Conservation (phyloP, 768 basidiomycete genomes). For the Mycena alexandri region DNA sequence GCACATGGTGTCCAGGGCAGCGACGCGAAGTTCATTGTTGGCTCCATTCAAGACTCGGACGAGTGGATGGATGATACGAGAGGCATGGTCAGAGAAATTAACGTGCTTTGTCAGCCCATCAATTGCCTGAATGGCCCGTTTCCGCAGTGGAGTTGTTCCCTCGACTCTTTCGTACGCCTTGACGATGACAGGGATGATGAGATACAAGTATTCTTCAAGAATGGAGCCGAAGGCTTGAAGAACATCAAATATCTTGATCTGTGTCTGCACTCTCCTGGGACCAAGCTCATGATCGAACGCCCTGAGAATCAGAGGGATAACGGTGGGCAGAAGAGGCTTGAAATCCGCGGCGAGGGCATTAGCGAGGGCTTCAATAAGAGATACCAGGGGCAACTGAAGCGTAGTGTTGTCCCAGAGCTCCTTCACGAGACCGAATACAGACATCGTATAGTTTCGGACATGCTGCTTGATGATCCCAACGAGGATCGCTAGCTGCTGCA, state of each 20-base stretch:
- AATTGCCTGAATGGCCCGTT: slow-evolving; percentile 91
- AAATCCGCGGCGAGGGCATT: slow-evolving; percentile 97
- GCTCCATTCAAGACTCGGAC: slow-evolving; percentile 84
- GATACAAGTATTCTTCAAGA: slow-evolving; percentile 97
- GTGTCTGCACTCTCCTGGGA: slow-evolving; percentile 82
- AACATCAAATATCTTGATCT: slow-evolving; percentile 94
- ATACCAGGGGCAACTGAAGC: slow-evolving; percentile 92
- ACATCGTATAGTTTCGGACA: slow-evolving; percentile 90
- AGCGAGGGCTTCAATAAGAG: slow-evolving; percentile 92
- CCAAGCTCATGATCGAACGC: slow-evolving; percentile 91
- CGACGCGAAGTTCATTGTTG: slow-evolving; percentile 83
- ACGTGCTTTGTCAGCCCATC: slow-evolving; percentile 91
- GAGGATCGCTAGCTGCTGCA: slow-evolving; percentile 95
- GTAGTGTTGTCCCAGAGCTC: slow-evolving; percentile 91
- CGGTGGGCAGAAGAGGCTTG: slow-evolving; percentile 92
- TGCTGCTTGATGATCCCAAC: slow-evolving; percentile 98
- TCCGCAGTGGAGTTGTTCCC: slow-evolving; percentile 79
- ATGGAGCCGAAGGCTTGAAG: slow-evolving; percentile 96
- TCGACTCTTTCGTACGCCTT: slow-evolving; percentile 89
- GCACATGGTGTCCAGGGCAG: slow-evolving; percentile 94
- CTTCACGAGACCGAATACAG: slow-evolving; percentile 86
- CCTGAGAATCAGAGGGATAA: slow-evolving; percentile 90
- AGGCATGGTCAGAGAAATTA: slow-evolving; percentile 98
- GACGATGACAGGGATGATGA: slow-evolving; percentile 95
- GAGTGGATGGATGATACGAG: slow-evolving; percentile 95